A percentile compares a stretch with the other conserved stretches of the same genome.
Conservation (phyloP, 495 filamentous ascomycete species). For the Xylaria intraflava region DNA sequence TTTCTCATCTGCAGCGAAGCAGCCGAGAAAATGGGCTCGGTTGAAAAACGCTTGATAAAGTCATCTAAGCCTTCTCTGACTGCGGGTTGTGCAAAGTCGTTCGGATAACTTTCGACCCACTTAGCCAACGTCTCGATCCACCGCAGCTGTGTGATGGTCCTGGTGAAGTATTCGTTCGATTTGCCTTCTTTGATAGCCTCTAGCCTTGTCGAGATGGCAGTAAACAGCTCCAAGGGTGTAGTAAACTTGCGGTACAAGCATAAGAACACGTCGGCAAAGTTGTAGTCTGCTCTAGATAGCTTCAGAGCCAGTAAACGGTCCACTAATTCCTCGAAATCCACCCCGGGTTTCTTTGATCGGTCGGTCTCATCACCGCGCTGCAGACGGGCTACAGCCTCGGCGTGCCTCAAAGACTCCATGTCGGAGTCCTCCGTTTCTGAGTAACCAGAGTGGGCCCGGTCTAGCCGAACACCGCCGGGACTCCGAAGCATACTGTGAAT, state of each 20-base stretch:
- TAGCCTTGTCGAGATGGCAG: conserved; percentile 66
- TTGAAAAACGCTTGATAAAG: conserved; percentile 63
- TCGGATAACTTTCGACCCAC: conserved; percentile 87
- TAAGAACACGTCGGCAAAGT: conserved; percentile 79
- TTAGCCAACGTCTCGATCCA: conserved; percentile 77
- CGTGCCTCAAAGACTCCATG: conserved; percentile 45
- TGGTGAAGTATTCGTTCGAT: conserved; percentile 55
- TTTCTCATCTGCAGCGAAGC: conserved; percentile 75
- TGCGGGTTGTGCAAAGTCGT: conserved; percentile 79
- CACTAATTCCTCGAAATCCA: conserved; percentile 81
- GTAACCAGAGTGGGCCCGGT: conserved; percentile 39
- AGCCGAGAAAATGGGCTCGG: conserved; percentile 67
- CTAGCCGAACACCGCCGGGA: conserved; percentile 40
- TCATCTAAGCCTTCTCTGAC: conserved; percentile 62
- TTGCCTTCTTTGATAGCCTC: conserved; percentile 59
- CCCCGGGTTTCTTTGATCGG: conserved; percentile 49
- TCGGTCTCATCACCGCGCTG: conserved; percentile 50
- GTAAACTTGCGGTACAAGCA: conserved; percentile 96
- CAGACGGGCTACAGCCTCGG: conserved; percentile 56
- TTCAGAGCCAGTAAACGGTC: conserved; percentile 75
- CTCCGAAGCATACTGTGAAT: conserved; percentile 41
- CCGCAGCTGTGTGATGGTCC: conserved; percentile 71
- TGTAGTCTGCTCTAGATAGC: conserved; percentile 76
- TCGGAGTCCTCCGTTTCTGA: conserved; percentile 57
- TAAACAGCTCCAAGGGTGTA: conserved; percentile 67